Base-by-base conservation (phyloP, 2,329 filamentous ascomycete species). In the Paecilomyces dactylethromorphus region DNA sequence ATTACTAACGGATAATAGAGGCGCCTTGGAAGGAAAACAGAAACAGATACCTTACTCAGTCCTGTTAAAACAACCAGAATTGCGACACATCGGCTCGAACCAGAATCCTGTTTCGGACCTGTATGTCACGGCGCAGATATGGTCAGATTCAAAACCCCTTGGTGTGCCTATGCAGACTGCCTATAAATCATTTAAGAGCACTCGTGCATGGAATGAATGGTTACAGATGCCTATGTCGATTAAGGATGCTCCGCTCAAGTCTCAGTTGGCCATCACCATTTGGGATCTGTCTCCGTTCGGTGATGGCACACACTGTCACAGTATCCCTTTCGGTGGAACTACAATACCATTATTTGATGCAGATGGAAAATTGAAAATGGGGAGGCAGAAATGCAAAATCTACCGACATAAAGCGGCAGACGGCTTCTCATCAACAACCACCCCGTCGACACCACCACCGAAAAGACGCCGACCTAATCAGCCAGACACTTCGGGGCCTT, bases 111-210 rank as follows among this genome's bases (percentile, higher is more conserved):
- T 88, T 71, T 97, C 92, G 26, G 94, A 99, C 72, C 87, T 99
- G 54, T 97, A 93, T 70, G 87, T 96, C 54, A 97, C 92, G 0
- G 89, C 88, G 8, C 94, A 97, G 74, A 84, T 97, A 68, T 99
- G 93, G 89, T 91, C 92, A 12, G 92, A 95, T 68, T 97, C 92
- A 29, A 99, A 99, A 73, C 92, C 93, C 35, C 79, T 99, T 65
- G 95, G 92, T 0, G 90, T 97, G 1, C 90, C 92, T 0, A 84
- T 95, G 11, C 93, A 97, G 74, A 99, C 94, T 2, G 84, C 91
- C 24, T 97, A 97, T 77, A 96, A 92, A 70, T 79, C 91, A 7
- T 97, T 99, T 72, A 91, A 92, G 71, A 84, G 83, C 35, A 86
- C 59, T 31, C 66, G 69, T 59, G 87, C 86, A 70, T 97, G 94